Conservation (phyloP, 306 rosid genomes). For the Lithocarpus polystachyus region DNA sequence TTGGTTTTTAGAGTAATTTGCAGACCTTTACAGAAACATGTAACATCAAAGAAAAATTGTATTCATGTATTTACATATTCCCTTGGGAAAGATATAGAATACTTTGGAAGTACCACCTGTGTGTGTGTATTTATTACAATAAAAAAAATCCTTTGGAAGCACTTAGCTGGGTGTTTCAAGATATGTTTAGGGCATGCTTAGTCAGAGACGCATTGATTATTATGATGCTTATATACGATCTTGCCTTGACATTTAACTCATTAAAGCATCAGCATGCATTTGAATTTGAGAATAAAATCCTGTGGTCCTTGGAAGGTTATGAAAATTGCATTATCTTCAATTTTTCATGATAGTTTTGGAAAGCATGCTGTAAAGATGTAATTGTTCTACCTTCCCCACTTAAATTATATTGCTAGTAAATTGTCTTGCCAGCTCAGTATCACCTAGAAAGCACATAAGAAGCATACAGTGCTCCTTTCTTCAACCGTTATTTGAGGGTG, state of each 20-base stretch:
- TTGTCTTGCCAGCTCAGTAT: constrained; percentile 3
- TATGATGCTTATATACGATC: not conserved
- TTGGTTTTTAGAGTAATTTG: not conserved
- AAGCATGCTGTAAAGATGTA: not conserved
- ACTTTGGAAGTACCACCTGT: too few species aligned
- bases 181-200: not conserved
- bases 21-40: not conserved
- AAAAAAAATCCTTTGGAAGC: not conserved
- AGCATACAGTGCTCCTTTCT: not conserved
- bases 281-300: not conserved
- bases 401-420: not conserved
- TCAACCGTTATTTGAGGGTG: not conserved
- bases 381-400: not conserved
- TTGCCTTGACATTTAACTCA: not conserved
- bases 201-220: not conserved
- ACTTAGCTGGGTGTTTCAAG: not conserved
- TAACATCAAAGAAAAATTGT: not conserved
- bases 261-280: not conserved
- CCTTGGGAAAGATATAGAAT: too few species aligned
- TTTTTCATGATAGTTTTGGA: not conserved
- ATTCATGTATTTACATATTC: not conserved
- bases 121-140: not conserved
- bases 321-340: not conserved
- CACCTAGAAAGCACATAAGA: constrained; percentile 1
- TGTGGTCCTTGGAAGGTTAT: constrained; percentile 1